Conservation (phyloP, 768 basidiomycete species). For the Termitomyces sp. region DNA sequence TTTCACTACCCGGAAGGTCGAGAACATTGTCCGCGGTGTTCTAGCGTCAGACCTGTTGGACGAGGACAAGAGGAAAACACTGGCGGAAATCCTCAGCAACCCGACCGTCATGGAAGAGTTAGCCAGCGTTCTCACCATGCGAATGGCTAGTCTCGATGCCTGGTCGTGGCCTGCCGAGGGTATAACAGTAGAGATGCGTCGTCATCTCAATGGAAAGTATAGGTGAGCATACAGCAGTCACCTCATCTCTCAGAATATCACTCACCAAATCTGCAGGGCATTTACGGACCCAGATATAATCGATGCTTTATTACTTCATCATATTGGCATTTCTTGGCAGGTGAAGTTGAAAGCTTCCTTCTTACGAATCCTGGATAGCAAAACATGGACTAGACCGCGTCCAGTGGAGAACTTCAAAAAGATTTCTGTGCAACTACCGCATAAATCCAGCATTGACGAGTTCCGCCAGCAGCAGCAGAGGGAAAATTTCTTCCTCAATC, state of each 20-base stretch:
- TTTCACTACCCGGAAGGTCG: constrained; percentile 24
- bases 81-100: constrained; percentile 40
- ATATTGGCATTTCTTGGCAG: constrained; percentile 42
- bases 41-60: constrained; percentile 34
- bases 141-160: constrained; percentile 32
- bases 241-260: neutral
- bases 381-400: constrained; percentile 31
- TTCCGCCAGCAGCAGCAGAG: constrained; percentile 21
- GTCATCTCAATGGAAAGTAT: constrained; percentile 47
- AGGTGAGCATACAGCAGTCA: constrained; percentile 17
- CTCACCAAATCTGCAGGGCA: constrained; percentile 24
- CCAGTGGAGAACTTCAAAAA: constrained; percentile 15
- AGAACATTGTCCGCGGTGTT: constrained; percentile 29
- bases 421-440: constrained; percentile 17
- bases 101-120: constrained; percentile 34
- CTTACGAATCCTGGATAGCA: constrained; percentile 25
- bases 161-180: constrained; percentile 46
- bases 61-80: constrained; percentile 35
- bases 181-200: constrained; percentile 38
- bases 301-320: constrained; percentile 41
- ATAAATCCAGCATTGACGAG: constrained; percentile 19
- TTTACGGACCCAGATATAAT: constrained; percentile 47
- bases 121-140: constrained; percentile 44
- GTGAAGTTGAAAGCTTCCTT: constrained; percentile 31
- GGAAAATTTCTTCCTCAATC: constrained; percentile 33